These are phyloP conservation scores for Plasmodium vinckei DNA, from an alignment of 169 alveolate species.

Conservation along the genomic window DNA sequence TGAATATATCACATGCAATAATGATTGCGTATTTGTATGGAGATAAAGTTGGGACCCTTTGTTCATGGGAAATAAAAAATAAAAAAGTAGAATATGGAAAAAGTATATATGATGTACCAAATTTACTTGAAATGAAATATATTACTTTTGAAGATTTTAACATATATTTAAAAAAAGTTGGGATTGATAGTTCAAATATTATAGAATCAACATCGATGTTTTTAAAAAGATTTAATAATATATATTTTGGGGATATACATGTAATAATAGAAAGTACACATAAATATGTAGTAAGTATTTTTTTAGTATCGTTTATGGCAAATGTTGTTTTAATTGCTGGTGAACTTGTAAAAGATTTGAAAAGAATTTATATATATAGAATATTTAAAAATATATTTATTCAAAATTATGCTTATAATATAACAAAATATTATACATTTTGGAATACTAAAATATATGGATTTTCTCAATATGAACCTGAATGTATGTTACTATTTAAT, in stretches of 20 bases:
- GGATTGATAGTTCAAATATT: constrained; percentile 4
- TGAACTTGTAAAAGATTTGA: constrained; percentile 22
- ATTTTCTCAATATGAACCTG: constrained; percentile 73
- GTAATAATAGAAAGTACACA: constrained; percentile 9
- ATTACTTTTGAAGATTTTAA: constrained; percentile 26
- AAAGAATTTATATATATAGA: constrained; percentile 51
- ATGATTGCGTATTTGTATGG: constrained; percentile 46
- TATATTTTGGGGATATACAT: constrained; percentile 67
- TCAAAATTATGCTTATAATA: constrained; percentile 40
- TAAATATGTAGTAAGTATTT: constrained; percentile 22
- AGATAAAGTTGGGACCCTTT: constrained; percentile 60
- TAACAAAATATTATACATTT: constrained; percentile 67
- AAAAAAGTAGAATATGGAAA: neutral
- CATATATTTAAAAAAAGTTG: constrained; percentile 6
- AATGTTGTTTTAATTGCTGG: constrained; percentile 58
- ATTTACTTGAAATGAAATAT: neutral
- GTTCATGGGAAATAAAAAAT: constrained; percentile 10
- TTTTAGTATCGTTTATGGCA: constrained; percentile 41
- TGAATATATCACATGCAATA: constrained; percentile 66
- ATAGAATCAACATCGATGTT: constrained; percentile 12
- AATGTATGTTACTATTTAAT: constrained; percentile 59
- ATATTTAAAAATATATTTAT: constrained; percentile 65
- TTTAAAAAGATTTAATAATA: constrained; percentile 48
- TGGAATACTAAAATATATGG: constrained; percentile 65
- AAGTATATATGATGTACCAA: neutral